Percentiles rank a stretch among this genome's conserved stretches.
These are phyloP conservation scores for Fremontodendron californicum DNA, from an alignment of 345 rosid genomes.

Conservation along the genomic window DNA sequence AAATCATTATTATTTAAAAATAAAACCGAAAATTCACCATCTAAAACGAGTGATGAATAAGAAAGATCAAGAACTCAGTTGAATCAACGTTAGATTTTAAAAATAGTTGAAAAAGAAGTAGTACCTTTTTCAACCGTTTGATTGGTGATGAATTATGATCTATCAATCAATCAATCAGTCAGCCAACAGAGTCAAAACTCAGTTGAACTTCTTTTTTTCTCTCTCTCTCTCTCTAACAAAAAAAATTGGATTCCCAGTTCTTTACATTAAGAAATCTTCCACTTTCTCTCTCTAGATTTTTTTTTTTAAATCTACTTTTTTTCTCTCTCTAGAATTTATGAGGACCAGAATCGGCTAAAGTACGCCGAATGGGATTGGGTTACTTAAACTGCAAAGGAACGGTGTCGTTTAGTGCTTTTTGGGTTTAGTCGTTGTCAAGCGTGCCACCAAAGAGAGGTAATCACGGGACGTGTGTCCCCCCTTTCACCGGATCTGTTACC, in stretches of 20 bases:
- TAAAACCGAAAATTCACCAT: background rate
- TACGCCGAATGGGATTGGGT: background rate
- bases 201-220: background rate
- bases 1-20: background rate
- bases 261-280: background rate
- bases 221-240: background rate
- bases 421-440: constrained; percentile 4
- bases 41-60: constrained; percentile 3
- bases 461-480: background rate
- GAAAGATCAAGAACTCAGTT: background rate
- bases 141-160: background rate
- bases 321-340: background rate
- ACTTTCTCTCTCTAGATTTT: background rate
- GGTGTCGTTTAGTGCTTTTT: background rate
- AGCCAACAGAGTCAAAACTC: constrained; percentile 14
- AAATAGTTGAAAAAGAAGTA: background rate
- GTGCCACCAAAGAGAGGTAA: constrained; percentile 5
- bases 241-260: background rate
- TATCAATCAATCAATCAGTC: constrained; percentile 9
- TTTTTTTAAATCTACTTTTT: background rate
- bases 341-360: background rate
- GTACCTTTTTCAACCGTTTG: constrained; percentile 3
- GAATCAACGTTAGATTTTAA: background rate
- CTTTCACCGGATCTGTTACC: background rate
- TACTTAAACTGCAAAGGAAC: background rate